Evolutionary conservation across 768 basidiomycete genomes (phyloP).

Genomic region (Lactarius deliciosus): DNA sequence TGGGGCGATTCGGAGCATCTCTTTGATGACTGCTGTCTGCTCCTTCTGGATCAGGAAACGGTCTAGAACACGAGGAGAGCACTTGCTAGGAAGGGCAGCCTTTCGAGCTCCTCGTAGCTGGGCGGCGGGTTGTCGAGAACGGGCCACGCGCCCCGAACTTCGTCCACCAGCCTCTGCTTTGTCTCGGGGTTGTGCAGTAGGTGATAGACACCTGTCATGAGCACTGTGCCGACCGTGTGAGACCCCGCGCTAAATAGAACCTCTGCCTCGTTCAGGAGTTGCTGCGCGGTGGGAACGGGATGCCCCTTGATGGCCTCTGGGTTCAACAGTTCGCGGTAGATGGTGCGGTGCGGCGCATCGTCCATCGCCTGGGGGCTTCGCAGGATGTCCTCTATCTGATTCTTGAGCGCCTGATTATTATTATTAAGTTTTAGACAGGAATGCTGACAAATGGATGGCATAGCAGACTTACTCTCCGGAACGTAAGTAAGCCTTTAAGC

Average conservation of each 20-base stretch:
- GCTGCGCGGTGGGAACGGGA: background rate
- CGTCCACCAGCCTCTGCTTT: slow-evolving; percentile 14
- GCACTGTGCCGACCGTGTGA: slow-evolving; percentile 20
- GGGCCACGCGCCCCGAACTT: slow-evolving; percentile 17
- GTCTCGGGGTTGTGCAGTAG: slow-evolving; percentile 10
- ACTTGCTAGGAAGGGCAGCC: slow-evolving; percentile 24
- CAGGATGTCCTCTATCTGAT: slow-evolving; percentile 11
- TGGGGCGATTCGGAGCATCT: slow-evolving; percentile 12
- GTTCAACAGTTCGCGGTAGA: slow-evolving; percentile 19
- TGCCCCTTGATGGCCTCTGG: slow-evolving; percentile 15
- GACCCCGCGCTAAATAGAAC: slow-evolving; percentile 22
- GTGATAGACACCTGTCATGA: slow-evolving; percentile 17
- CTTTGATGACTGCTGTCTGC: slow-evolving; percentile 25
- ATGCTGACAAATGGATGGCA: background rate
- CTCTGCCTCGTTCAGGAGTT: slow-evolving; percentile 15
- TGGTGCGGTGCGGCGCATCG: slow-evolving; percentile 20
- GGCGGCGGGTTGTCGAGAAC: slow-evolving; percentile 14
- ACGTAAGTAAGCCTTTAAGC: background rate
- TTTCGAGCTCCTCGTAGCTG: slow-evolving; percentile 19
- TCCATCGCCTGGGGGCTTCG: slow-evolving; percentile 8
- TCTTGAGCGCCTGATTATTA: background rate
- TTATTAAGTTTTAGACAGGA: no score
- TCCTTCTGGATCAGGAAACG: background rate
- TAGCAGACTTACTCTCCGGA: background rate
- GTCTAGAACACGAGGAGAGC: background rate